phyloP scores from a whole-genome alignment of 176 grass and related monocot genomes.

The Oryza punctata region DNA sequence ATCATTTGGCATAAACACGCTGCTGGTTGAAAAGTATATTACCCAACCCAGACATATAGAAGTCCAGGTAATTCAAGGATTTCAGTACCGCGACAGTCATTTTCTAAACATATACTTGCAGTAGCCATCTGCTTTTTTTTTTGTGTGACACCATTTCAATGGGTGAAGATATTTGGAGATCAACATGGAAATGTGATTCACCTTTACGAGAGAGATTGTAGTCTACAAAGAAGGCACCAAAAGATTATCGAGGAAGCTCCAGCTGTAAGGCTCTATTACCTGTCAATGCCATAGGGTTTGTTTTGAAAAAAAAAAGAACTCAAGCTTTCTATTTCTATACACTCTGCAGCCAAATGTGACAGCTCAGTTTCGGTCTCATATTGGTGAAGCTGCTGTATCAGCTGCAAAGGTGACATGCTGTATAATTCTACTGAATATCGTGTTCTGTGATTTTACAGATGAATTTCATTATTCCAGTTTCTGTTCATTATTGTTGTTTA shows the following conservation, averaged over 20 bases:
- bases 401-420: conserved; percentile 77
- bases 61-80: conserved; percentile 70
- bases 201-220: conserved; percentile 97
- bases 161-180: conserved; percentile 81
- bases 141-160: conserved; percentile 15
- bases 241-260: conserved; percentile 99
- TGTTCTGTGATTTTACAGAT: conserved; percentile 2
- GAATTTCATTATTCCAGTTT: conserved; percentile 5
- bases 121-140: background rate
- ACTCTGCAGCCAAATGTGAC: conserved; percentile 78
- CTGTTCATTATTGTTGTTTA: conserved; percentile 6
- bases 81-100: background rate
- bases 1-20: conserved; percentile 82
- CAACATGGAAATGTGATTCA: conserved; percentile 90
- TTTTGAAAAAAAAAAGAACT: conserved; percentile 19
- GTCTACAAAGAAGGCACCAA: conserved; percentile 95
- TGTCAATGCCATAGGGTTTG: conserved; percentile 15
- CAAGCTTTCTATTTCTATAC: conserved; percentile 20
- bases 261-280: conserved; percentile 64
- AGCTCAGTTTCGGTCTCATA: conserved; percentile 66
- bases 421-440: conserved; percentile 24
- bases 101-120: background rate
- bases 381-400: conserved; percentile 85
- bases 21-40: conserved; percentile 94
- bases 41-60: conserved; percentile 92